A percentile compares a stretch with the other conserved stretches of the same genome.
phyloP scores from a whole-genome alignment of 1,284 basidiomycete species.

The Tilletia setariae region DNA sequence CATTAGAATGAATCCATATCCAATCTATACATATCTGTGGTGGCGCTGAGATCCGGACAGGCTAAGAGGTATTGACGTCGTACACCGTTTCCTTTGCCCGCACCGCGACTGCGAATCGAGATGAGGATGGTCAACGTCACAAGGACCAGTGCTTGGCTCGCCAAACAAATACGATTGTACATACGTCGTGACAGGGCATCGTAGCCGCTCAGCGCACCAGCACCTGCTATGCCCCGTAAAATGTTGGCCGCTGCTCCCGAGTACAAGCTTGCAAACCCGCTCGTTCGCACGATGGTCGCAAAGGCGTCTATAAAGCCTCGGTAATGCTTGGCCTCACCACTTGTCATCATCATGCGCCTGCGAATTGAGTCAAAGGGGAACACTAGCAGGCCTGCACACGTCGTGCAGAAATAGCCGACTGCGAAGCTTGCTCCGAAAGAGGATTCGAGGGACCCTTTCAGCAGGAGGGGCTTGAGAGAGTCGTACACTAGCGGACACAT shows the following conservation, averaged over 20 bases:
- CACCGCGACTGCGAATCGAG: background rate
- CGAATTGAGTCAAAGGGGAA: constrained; percentile 92
- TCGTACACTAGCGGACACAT: too few relatives aligned
- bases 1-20: background rate
- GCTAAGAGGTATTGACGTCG: background rate
- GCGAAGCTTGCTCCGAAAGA: constrained; percentile 86
- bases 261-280: constrained; percentile 80
- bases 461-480: constrained; percentile 72
- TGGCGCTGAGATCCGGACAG: too few relatives aligned
- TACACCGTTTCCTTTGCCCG: background rate
- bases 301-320: constrained; percentile 61
- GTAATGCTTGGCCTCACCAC: constrained; percentile 52
- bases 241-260: constrained; percentile 63
- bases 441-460: constrained; percentile 80
- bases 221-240: constrained; percentile 14
- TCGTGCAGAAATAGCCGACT: constrained; percentile 91
- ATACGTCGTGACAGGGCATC: background rate
- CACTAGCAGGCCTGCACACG: constrained; percentile 89
- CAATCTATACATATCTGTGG: background rate
- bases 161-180: too few relatives aligned
- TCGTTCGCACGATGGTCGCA: constrained; percentile 73
- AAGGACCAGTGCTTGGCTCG: too few relatives aligned
- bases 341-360: constrained; percentile 66
- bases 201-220: constrained; percentile 17
- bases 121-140: background rate